Conservation (phyloP, 768 basidiomycete species). For the Russula griseocarnosa region DNA sequence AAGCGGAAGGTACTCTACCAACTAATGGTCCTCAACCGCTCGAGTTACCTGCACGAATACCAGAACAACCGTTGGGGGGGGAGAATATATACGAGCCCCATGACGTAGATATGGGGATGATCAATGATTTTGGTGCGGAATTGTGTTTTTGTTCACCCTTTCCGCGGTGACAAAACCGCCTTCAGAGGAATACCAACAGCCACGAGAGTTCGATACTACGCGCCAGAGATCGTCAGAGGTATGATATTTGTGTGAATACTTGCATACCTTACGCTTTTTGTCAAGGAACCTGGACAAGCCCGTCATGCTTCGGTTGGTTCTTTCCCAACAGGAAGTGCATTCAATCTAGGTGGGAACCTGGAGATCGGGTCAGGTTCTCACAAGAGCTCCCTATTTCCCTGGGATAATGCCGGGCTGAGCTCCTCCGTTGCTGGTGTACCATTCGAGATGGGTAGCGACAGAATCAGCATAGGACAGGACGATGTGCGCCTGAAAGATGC, state of each 20-base stretch:
- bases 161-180: neutral
- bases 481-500: constrained; percentile 53
- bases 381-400: constrained; percentile 70
- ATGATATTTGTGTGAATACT: constrained; percentile 13
- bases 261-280: neutral
- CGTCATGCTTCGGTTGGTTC: constrained; percentile 61
- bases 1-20: constrained; percentile 40
- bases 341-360: constrained; percentile 41
- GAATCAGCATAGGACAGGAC: constrained; percentile 48
- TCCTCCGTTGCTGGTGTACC: constrained; percentile 46
- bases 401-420: constrained; percentile 73
- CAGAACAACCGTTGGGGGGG: neutral
- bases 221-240: constrained; percentile 60
- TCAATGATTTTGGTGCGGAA: constrained; percentile 8
- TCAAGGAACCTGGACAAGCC: constrained; percentile 83
- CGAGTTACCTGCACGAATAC: neutral
- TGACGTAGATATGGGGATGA: neutral
- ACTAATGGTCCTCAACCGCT: constrained; percentile 48
- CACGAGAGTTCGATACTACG: constrained; percentile 28
- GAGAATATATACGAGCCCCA: constrained; percentile 4
- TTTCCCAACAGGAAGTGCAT: constrained; percentile 47
- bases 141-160: neutral
- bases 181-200: neutral
- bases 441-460: constrained; percentile 41
- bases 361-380: constrained; percentile 52